Base-by-base conservation (phyloP, 2,329 filamentous ascomycete species). In the Zymoseptoria passerinii region DNA sequence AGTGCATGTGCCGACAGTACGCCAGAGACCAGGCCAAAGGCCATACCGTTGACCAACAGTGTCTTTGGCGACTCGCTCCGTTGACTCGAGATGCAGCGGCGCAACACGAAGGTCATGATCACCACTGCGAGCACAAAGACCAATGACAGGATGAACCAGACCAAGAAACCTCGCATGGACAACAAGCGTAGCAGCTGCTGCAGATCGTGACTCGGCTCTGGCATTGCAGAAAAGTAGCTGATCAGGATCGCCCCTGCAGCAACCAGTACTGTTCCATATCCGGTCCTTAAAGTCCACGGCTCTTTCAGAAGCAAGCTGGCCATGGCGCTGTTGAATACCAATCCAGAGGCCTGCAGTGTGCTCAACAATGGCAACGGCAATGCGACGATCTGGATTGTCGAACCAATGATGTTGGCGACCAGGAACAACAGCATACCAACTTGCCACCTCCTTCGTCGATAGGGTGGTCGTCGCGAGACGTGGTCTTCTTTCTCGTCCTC, bases 241-340 rank as follows among this genome's bases (percentile, higher is more conserved):
- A 99, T 97, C 61, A 99, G 76, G 4, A 95, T 79, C n/a, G 94
- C 94, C 56, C 94, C 94, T 20, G 80, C 80, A 63, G 90, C 92
- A 49, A 97, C 94, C 53, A 99, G 83, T 55, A 94, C 68, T 1
- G 94, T 99, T 44, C 94, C 94, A 68, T 89, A 83, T 44, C 95
- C 80, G n/a, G 92, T 96, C 82, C 91, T 95, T 72, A 83, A 84
- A 55, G 94, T 97, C 75, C 97, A 99, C 4, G 92, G 90, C 75
- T 99, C 92, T 69, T 88, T 87, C 52, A 99, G 82, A 68, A 97
- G 90, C 58, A 97, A 77, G 50, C 91, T 95, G 61, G 94, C 94
- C 80, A 95, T 96, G 74, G 97, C 90, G 58, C 92, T 96, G 78
- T 99, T 99, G 81, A 99, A 99, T 62, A 99, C 94, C 57, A 99